These are phyloP conservation scores for Fusarium sp. DNA, from an alignment of 2,329 filamentous ascomycete genomes.

Conservation along the genomic window DNA sequence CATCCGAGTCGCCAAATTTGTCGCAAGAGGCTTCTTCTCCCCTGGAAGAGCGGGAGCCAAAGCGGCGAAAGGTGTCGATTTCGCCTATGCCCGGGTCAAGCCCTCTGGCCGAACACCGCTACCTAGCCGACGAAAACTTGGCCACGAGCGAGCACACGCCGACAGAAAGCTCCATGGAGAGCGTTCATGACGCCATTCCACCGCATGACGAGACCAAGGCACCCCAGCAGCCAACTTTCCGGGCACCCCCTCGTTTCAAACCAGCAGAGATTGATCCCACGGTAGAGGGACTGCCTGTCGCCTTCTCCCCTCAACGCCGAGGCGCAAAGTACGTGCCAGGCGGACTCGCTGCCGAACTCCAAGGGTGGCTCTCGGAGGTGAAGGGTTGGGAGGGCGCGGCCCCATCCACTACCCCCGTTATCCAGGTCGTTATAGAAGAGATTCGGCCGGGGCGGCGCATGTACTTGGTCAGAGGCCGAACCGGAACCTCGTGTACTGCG, in stretches of 20 bases:
- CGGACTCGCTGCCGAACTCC: slow-evolving; percentile 58
- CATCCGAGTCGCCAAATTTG: slow-evolving; percentile 9
- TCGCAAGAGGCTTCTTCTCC: slow-evolving; percentile 17
- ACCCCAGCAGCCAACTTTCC: slow-evolving; percentile 57
- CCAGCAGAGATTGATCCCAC: slow-evolving; percentile 45
- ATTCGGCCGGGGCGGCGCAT: slow-evolving; percentile 53
- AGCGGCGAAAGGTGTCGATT: slow-evolving; percentile 50
- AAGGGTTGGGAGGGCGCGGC: slow-evolving; percentile 52
- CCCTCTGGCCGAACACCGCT: slow-evolving; percentile 11
- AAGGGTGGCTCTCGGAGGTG: slow-evolving; percentile 60
- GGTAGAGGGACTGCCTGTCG: slow-evolving; percentile 44
- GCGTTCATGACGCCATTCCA: slow-evolving; percentile 23
- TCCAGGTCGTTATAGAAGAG: slow-evolving; percentile 52
- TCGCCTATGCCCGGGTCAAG: slow-evolving; percentile 44
- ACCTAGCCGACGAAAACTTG: neutral
- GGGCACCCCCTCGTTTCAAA: slow-evolving; percentile 59
- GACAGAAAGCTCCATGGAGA: slow-evolving; percentile 29
- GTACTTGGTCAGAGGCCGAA: slow-evolving; percentile 52
- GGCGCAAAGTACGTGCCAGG: slow-evolving; percentile 55
- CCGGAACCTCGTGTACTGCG: neutral
- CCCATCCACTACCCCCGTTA: slow-evolving; percentile 24
- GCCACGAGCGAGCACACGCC: slow-evolving; percentile 16
- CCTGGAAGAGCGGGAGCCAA: slow-evolving; percentile 42
- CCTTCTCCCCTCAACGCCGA: slow-evolving; percentile 57
- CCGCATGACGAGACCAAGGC: slow-evolving; percentile 35